phyloP scores from a whole-genome alignment of 441 rosid species.

The Metrosideros polymorpha region DNA sequence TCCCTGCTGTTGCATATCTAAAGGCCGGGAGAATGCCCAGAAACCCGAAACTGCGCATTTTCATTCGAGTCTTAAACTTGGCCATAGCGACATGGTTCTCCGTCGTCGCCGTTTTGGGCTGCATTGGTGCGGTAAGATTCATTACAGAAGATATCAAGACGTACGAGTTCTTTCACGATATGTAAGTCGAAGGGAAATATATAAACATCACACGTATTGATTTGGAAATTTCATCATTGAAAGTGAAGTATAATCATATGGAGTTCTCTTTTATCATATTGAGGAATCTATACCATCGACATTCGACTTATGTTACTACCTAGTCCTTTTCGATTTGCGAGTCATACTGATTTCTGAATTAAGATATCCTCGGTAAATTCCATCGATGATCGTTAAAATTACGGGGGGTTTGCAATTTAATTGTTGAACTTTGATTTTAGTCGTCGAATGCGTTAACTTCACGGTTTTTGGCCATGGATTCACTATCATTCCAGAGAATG shows the following conservation, averaged over 20 bases:
- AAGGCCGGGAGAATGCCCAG: conserved; percentile 33
- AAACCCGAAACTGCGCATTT: not conserved
- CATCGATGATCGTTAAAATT: not conserved
- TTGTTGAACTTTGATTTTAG: not conserved
- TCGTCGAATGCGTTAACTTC: not conserved
- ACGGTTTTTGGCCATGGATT: not conserved
- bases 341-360: not conserved
- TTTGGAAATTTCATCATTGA: not conserved
- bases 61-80: conserved; percentile 20
- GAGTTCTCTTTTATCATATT: not conserved
- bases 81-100: conserved; percentile 36
- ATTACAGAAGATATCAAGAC: conserved; percentile 29
- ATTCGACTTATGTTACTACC: not conserved
- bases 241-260: no score
- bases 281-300: no score
- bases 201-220: not conserved
- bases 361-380: not conserved
- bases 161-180: conserved; percentile 33
- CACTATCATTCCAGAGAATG: not conserved
- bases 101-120: conserved; percentile 33
- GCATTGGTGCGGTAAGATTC: conserved; percentile 40
- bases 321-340: not conserved
- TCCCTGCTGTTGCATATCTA: conserved; percentile 37
- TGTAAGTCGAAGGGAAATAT: conserved; percentile 3
- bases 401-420: not conserved